These are phyloP conservation scores for Anthoceros angustus DNA, from an alignment of 225 moss, liverwort and hornwort species.

Conservation along the genomic window DNA sequence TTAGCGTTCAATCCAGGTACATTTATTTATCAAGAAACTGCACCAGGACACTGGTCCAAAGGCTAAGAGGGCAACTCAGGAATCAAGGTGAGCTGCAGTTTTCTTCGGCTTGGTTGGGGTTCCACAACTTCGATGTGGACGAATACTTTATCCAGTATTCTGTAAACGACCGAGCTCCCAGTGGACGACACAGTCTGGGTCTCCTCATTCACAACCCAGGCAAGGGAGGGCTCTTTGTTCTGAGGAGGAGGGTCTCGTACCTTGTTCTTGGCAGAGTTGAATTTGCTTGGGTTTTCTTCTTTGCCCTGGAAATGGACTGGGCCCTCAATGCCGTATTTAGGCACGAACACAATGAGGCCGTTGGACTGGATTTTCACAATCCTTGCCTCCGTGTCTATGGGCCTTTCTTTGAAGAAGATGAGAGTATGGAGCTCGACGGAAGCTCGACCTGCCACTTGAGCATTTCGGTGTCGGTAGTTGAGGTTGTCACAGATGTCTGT, in stretches of 20 bases:
- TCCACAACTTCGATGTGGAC: constrained; percentile 91
- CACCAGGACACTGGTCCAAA: neutral
- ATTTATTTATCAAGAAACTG: no score
- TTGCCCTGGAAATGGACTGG: neutral
- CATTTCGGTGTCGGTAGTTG: constrained; percentile 92
- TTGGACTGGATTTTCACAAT: constrained; percentile 78
- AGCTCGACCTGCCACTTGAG: constrained; percentile 94
- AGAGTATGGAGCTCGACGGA: constrained; percentile 94
- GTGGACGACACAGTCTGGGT: constrained; percentile 54
- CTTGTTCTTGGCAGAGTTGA: neutral
- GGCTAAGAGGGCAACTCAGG: constrained; percentile 13
- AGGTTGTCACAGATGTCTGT: constrained; percentile 83
- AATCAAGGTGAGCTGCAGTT: constrained; percentile 61
- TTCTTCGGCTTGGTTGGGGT: constrained; percentile 85
- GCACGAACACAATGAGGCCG: constrained; percentile 84
- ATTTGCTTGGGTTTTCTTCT: neutral
- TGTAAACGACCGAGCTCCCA: constrained; percentile 52
- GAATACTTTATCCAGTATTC: constrained; percentile 50
- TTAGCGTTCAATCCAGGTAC: no score
- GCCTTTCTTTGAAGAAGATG: constrained; percentile 88
- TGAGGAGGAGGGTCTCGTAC: neutral
- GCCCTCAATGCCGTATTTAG: constrained; percentile 43
- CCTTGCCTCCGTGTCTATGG: constrained; percentile 68
- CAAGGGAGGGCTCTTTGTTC: constrained; percentile 21
- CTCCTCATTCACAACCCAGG: constrained; percentile 80